Evolutionary conservation across 2,329 filamentous ascomycete species (phyloP).

Genomic region (Rutstroemia sp.): DNA sequence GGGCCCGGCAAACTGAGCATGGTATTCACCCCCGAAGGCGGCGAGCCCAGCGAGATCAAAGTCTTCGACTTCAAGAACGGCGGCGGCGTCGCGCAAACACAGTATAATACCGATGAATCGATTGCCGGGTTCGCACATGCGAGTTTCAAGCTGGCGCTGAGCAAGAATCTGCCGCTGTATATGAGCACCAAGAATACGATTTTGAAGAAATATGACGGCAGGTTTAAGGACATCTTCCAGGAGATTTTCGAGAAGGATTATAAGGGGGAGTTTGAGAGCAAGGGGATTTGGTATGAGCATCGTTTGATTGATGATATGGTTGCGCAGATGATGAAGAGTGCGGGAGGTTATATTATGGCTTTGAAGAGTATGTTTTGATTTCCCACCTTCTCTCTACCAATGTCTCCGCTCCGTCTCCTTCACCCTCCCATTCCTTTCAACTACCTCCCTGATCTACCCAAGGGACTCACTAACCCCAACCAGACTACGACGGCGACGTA

Average conservation of each 20-base stretch:
- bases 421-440: no score
- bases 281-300: constrained; percentile 98
- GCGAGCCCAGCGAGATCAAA: constrained; percentile 75
- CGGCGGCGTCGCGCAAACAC: constrained; percentile 84
- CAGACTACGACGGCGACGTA: constrained; percentile 98
- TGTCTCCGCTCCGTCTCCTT: not conserved
- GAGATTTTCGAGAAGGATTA: constrained; percentile 86
- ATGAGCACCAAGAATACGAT: constrained; percentile 99
- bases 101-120: constrained; percentile 97
- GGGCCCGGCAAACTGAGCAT: constrained; percentile 86
- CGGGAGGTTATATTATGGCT: constrained; percentile 93
- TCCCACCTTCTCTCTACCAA: not conserved
- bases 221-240: constrained; percentile 99
- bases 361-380: constrained; percentile 74
- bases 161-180: constrained; percentile 87
- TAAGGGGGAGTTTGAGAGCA: constrained; percentile 80
- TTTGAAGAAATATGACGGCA: constrained; percentile 95
- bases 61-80: constrained; percentile 84
- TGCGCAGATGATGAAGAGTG: constrained; percentile 99
- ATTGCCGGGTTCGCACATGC: constrained; percentile 94
- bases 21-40: constrained; percentile 84
- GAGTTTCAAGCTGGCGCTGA: constrained; percentile 89
- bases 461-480: constrained; percentile 10
- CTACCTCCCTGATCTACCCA: not conserved
- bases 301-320: constrained; percentile 99